A percentile compares a stretch with the other conserved stretches of the same genome.
These are phyloP conservation scores for Lolium perenne DNA, from an alignment of 176 grass and related monocot species.

Conservation along the genomic window DNA sequence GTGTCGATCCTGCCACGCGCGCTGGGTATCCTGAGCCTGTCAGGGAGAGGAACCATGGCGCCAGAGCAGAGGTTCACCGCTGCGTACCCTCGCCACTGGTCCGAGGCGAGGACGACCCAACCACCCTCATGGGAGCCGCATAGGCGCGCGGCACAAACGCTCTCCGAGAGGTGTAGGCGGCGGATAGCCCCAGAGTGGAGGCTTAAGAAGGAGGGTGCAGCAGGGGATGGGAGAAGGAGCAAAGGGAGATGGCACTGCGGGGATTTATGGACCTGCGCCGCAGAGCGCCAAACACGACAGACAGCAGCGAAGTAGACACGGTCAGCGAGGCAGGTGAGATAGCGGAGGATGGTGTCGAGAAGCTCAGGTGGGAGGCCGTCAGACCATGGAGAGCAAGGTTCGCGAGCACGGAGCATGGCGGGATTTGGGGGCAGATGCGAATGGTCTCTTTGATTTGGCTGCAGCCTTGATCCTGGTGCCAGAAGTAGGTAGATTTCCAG, in stretches of 20 bases:
- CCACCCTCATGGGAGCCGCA: conserved; percentile 32
- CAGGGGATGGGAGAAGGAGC: conserved; percentile 1
- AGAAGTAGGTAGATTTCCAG: no score
- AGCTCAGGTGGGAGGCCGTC: neutral
- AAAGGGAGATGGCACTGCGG: conserved; percentile 2
- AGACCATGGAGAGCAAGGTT: neutral
- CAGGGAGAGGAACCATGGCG: conserved; percentile 6
- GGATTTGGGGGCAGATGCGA: neutral
- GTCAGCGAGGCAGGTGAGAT: conserved; percentile 14
- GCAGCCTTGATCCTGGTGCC: no score
- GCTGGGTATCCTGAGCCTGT: neutral
- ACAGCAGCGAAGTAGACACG: conserved; percentile 7
- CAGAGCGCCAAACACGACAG: neutral
- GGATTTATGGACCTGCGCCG: neutral
- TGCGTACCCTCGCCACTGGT: conserved; percentile 5
- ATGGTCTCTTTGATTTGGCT: neutral
- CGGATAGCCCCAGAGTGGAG: neutral
- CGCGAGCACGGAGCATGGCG: neutral
- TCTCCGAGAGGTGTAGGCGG: neutral
- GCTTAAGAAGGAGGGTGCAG: neutral
- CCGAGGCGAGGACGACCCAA: conserved; percentile 8
- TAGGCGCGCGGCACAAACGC: neutral
- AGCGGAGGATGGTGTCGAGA: neutral
- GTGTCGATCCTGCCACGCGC: no score
- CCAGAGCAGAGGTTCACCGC: conserved; percentile 24